These are phyloP conservation scores for Penicillium sp. DNA, from an alignment of 2,329 filamentous ascomycete species.

Conservation along the genomic window DNA sequence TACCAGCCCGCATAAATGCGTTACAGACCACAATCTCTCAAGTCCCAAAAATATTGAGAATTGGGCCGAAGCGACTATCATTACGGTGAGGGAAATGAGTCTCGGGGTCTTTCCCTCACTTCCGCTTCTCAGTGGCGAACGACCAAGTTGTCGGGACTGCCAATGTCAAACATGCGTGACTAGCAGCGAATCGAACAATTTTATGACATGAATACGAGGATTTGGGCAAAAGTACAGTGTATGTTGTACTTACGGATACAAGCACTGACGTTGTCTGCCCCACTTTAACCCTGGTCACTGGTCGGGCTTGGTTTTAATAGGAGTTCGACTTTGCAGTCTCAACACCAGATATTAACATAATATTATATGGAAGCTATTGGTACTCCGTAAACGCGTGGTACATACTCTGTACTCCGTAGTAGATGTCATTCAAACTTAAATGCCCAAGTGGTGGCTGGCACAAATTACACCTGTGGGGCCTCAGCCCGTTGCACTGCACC, in stretches of 20 bases:
- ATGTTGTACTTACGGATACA: neutral
- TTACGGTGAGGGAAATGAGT: neutral
- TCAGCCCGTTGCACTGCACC: neutral
- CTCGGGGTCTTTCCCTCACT: neutral
- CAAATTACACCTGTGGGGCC: neutral
- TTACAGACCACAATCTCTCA: neutral
- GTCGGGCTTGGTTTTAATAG: neutral
- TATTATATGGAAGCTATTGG: neutral
- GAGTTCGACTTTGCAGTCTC: neutral
- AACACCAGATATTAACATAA: neutral
- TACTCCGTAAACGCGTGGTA: neutral
- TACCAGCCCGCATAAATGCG: neutral
- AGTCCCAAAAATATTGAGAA: neutral
- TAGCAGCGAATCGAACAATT: conserved; percentile 3
- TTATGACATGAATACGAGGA: neutral
- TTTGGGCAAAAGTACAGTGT: neutral
- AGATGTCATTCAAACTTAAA: neutral
- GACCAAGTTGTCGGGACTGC: conserved; percentile 2
- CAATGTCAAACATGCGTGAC: neutral
- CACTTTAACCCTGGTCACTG: neutral
- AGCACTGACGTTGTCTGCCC: neutral
- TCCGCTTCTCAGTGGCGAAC: neutral
- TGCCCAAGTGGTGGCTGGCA: neutral
- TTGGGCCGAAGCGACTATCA: neutral
- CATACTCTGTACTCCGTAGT: neutral